Percentiles rank a stretch among this genome's conserved stretches.
Evolutionary conservation across 2,329 filamentous ascomycete species (phyloP).

Genomic region (Atkinsonella texensis): DNA sequence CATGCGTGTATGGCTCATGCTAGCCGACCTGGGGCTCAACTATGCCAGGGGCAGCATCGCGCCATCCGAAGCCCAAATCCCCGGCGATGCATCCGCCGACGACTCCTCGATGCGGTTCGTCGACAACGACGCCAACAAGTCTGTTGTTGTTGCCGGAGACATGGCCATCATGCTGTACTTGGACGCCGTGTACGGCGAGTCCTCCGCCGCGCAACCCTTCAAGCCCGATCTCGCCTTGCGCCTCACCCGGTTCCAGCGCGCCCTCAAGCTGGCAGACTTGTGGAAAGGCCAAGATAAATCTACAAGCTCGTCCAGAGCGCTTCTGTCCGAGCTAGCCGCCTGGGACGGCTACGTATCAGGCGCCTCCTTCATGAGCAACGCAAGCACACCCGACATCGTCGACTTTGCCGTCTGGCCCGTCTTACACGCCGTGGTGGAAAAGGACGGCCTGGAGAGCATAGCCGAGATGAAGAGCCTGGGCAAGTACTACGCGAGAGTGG

Average conservation of each 20-base stretch:
- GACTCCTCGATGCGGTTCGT: conserved; percentile 34
- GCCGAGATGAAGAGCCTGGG: conserved; percentile 18
- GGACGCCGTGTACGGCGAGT: conserved; percentile 36
- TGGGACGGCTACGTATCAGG: conserved; percentile 28
- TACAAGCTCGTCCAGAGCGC: conserved; percentile 6
- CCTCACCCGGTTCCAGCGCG: conserved; percentile 30
- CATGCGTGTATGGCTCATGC: conserved; percentile 35
- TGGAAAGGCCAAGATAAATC: conserved; percentile 2
- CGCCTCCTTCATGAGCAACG: neutral
- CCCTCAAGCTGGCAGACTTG: conserved; percentile 21
- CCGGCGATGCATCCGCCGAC: neutral
- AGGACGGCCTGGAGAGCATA: conserved; percentile 20
- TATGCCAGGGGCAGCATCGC: conserved; percentile 33
- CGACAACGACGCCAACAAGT: conserved; percentile 39
- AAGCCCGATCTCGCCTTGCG: conserved; percentile 22
- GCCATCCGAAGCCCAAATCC: neutral
- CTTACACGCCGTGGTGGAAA: conserved; percentile 31
- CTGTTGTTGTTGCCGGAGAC: conserved; percentile 37
- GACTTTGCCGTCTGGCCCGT: conserved; percentile 49
- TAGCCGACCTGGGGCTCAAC: conserved; percentile 34
- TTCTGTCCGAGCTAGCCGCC: conserved; percentile 22
- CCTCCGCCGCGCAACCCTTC: conserved; percentile 12
- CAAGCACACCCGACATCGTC: conserved; percentile 9
- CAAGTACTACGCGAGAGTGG: conserved; percentile 25
- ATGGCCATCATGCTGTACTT: conserved; percentile 48